These are phyloP conservation scores for Schizophyllum amplum DNA, from an alignment of 1,284 basidiomycete species.

Conservation along the genomic window DNA sequence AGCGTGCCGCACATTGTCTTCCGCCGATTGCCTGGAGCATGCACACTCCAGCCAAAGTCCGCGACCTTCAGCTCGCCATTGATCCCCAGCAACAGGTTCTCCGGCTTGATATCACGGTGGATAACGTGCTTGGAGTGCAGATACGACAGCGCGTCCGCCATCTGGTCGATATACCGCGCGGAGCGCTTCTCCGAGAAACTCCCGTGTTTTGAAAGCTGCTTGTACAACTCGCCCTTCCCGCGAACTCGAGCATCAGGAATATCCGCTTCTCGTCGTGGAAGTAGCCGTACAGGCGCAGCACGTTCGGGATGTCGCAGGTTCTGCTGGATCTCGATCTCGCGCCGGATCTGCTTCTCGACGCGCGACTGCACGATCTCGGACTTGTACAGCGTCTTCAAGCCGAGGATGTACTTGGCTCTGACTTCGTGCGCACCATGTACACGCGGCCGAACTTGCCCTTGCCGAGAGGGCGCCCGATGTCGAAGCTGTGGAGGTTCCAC, in stretches of 20 bases:
- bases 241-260: slow-evolving; percentile 96
- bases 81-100: slow-evolving; percentile 91
- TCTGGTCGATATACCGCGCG: slow-evolving; percentile 91
- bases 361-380: slow-evolving; percentile 84
- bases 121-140: slow-evolving; percentile 96
- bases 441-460: slow-evolving; percentile 99
- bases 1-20: slow-evolving; percentile 92
- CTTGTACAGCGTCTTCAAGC: slow-evolving; percentile 97
- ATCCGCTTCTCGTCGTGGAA: slow-evolving; percentile 98
- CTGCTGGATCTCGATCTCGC: slow-evolving; percentile 99
- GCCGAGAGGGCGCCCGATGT: slow-evolving; percentile 92
- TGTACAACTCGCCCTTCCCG: slow-evolving; percentile 94
- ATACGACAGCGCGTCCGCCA: slow-evolving; percentile 94
- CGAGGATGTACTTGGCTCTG: slow-evolving; percentile 85
- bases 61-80: slow-evolving; percentile 98
- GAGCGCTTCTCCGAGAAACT: slow-evolving; percentile 85
- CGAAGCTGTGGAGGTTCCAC: slow-evolving; percentile 83
- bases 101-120: slow-evolving; percentile 98
- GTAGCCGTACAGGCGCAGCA: slow-evolving; percentile 91
- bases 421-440: slow-evolving; percentile 95
- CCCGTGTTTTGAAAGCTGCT: slow-evolving; percentile 82
- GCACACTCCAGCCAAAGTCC: slow-evolving; percentile 99
- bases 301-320: slow-evolving; percentile 95
- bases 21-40: slow-evolving; percentile 87
- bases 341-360: slow-evolving; percentile 89